Base-by-base conservation (phyloP, 2,329 filamentous ascomycete species). In the Fusarium globosum region DNA sequence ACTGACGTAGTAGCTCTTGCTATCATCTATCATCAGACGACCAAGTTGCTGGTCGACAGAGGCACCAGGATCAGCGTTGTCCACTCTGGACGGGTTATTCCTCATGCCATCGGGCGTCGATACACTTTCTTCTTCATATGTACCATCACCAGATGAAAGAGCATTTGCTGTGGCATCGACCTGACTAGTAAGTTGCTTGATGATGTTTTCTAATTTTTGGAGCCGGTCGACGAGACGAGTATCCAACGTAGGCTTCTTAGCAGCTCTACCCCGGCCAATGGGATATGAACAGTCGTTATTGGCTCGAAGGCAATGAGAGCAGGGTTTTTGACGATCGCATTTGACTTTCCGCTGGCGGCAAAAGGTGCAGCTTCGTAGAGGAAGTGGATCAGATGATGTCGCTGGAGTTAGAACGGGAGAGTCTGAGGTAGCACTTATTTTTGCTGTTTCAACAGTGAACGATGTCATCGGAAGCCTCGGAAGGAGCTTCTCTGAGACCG, bases 401-500 rank as follows among this genome's bases (percentile, higher is more conserved):
- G 49, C 9, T 20, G 59, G 39, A 15, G 46, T 9, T 13, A 2
- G 6, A 1, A 18, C 11, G 0, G 20, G 48, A 23, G 28, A 15
- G 10, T 20, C 20, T 10, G 3, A 33, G 7, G 14, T 13, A 8
- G 28, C 3, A 13, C 15, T 33, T 0, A 18, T 33, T 18, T 4
- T 9, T 3, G 28, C 28, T 1, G 4, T n/a, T 10, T 4, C 15
- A 2, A 11, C 1, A 2, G 5, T 5, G 5, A 1, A 18, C 10
- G 11, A 13, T 18, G 21, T 9, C 0, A 0, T 10, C 11, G 28
- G 16, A 14, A 21, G 0, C 0, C 10, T 13, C 18, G n/a, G 21
- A 9, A 20, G 6, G 16, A 5, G 0, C 1, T 16, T 0, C 0
- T 6, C 6, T 15, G 52, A 6, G 3, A 10, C 4, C 4, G 16